Percentiles rank a stretch among this genome's conserved stretches.
phyloP scores from a whole-genome alignment of 768 basidiomycete genomes.

The Cystofilobasidium bisporidii region DNA sequence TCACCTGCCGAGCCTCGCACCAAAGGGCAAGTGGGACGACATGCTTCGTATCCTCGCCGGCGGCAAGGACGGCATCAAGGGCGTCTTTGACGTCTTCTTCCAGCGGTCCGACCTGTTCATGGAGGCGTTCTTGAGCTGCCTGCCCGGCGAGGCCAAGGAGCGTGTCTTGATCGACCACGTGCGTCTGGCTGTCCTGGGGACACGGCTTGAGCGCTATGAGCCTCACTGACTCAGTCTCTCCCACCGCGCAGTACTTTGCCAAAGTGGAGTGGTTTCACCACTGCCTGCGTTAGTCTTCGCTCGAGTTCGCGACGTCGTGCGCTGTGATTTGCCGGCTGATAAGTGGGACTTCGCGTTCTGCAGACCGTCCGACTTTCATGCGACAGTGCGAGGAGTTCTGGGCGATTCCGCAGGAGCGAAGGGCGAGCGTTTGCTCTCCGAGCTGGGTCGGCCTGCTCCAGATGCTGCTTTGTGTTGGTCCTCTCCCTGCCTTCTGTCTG shows the following conservation, averaged over 20 bases:
- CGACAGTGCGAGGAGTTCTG: constrained; percentile 40
- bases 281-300: constrained; percentile 20
- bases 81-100: constrained; percentile 18
- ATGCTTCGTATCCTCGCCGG: constrained; percentile 92
- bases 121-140: constrained; percentile 21
- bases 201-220: neutral
- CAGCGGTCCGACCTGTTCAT: constrained; percentile 26
- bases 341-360: too few species aligned
- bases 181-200: neutral
- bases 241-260: constrained; percentile 15
- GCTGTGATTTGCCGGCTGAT: neutral
- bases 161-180: constrained; percentile 15
- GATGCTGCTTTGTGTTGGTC: constrained; percentile 37
- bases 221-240: neutral
- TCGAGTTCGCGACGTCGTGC: too few species aligned
- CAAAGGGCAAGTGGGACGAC: constrained; percentile 95
- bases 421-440: constrained; percentile 36
- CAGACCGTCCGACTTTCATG: constrained; percentile 36
- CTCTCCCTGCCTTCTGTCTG: constrained; percentile 2
- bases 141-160: constrained; percentile 19
- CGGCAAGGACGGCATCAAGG: constrained; percentile 47
- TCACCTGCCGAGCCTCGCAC: constrained; percentile 51
- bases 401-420: constrained; percentile 34
- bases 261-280: constrained; percentile 25
- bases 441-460: constrained; percentile 39